Evolutionary conservation across 208 protist genomes (phyloP).

Genomic region (Leishmania gerbilli): DNA sequence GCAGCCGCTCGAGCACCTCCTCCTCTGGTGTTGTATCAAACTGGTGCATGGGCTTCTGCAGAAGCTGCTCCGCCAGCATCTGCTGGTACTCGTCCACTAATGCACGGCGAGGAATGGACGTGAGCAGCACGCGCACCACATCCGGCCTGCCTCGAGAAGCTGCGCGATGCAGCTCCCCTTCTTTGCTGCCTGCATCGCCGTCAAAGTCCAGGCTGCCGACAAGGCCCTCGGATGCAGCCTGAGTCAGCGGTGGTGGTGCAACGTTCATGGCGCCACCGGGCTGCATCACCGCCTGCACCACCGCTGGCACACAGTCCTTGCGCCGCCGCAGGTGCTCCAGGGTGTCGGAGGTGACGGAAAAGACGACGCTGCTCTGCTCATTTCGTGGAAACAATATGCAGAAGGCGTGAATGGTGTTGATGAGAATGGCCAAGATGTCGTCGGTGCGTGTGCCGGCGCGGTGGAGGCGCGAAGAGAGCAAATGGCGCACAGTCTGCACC

Average conservation of each 20-base stretch:
- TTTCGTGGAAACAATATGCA: constrained; percentile 75
- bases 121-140: constrained; percentile 78
- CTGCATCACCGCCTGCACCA: constrained; percentile 83
- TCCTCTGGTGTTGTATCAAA: constrained; percentile 84
- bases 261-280: constrained; percentile 44
- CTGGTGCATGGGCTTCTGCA: constrained; percentile 71
- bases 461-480: constrained; percentile 80
- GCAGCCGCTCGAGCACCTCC: constrained; percentile 87
- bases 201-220: constrained; percentile 19
- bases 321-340: constrained; percentile 77
- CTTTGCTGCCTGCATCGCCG: not conserved
- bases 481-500: constrained; percentile 47
- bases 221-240: not conserved
- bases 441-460: constrained; percentile 84
- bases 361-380: constrained; percentile 76
- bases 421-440: constrained; percentile 83
- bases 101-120: constrained; percentile 60
- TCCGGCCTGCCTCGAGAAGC: constrained; percentile 52
- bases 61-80: constrained; percentile 66
- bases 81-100: constrained; percentile 81
- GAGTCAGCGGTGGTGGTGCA: constrained; percentile 17
- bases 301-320: constrained; percentile 75
- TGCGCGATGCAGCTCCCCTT: constrained; percentile 13
- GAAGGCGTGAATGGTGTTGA: constrained; percentile 78
- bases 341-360: constrained; percentile 75